phyloP scores from a whole-genome alignment of 2,329 filamentous ascomycete species.

The Ilyonectria mors-panacis region DNA sequence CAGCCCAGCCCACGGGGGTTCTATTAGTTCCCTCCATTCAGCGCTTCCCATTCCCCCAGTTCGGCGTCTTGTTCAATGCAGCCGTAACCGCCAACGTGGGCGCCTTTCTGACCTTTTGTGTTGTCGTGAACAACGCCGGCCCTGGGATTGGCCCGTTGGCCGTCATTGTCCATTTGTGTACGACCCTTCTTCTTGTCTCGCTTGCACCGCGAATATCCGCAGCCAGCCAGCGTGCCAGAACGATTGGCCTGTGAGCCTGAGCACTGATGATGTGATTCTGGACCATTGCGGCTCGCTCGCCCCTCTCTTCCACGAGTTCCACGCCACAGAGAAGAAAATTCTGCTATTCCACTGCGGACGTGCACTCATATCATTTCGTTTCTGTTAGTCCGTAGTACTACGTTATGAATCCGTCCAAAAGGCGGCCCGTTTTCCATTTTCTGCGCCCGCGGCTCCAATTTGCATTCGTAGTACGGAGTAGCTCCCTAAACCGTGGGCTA shows the following conservation, averaged over 20 bases:
- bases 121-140: conserved; percentile 9
- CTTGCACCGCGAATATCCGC: conserved; percentile 31
- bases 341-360: neutral
- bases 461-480: neutral
- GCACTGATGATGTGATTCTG: conserved; percentile 44
- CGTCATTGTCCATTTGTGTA: neutral
- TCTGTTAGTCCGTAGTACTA: conserved; percentile 11
- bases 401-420: conserved; percentile 15
- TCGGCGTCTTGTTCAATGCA: neutral
- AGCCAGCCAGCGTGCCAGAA: conserved; percentile 42
- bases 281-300: conserved; percentile 12
- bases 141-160: conserved; percentile 18
- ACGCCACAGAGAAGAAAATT: neutral
- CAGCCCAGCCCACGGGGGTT: conserved; percentile 17
- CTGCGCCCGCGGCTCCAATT: conserved; percentile 7
- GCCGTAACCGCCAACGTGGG: conserved; percentile 9
- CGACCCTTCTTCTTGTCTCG: neutral
- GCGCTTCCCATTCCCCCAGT: neutral
- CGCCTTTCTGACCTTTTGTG: neutral
- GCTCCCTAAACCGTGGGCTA: conserved; percentile 30
- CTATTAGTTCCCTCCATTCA: neutral
- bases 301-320: conserved; percentile 1
- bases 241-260: conserved; percentile 45
- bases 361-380: neutral
- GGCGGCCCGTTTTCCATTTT: conserved; percentile 5